These are phyloP conservation scores for Oryza punctata DNA, from an alignment of 176 grass and related monocot species.

Conservation along the genomic window DNA sequence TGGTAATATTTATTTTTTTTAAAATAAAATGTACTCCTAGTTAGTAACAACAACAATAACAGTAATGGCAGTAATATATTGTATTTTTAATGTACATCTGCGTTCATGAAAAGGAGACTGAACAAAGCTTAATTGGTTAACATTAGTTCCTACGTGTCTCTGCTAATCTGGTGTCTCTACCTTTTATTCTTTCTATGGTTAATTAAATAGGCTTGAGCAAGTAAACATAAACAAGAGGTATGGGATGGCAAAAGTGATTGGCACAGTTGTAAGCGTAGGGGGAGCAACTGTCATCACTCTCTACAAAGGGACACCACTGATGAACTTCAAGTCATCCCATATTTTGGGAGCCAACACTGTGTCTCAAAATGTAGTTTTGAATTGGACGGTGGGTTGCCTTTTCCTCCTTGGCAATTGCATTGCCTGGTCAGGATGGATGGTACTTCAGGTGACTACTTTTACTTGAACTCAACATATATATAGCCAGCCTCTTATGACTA, in stretches of 20 bases:
- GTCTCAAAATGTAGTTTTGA: constrained; percentile 47
- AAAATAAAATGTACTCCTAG: neutral
- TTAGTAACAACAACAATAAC: neutral
- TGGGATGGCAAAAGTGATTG: constrained; percentile 66
- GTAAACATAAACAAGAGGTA: constrained; percentile 57
- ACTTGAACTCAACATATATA: constrained; percentile 6
- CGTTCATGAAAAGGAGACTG: neutral
- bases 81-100: neutral
- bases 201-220: constrained; percentile 57
- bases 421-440: constrained; percentile 82
- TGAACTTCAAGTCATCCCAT: constrained; percentile 41
- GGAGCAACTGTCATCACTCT: constrained; percentile 74
- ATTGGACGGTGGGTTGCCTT: constrained; percentile 75
- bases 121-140: neutral
- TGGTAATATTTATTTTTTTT: neutral
- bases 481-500: neutral
- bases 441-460: constrained; percentile 56
- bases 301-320: constrained; percentile 65
- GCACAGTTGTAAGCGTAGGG: constrained; percentile 62
- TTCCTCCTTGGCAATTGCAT: constrained; percentile 70
- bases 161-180: neutral
- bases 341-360: constrained; percentile 15
- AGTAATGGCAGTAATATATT: neutral
- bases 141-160: neutral
- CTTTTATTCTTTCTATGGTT: neutral